A percentile compares a stretch with the other conserved stretches of the same genome.
Conservation (phyloP, 306 rosid species). For the apple (Malus domestica) region ASM211411v1 NC_041800.1:16421501-16422000, state of each 20-base stretch:
- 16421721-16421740: constrained; percentile 21
- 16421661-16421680: constrained; percentile 26
- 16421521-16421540: constrained; percentile 48
- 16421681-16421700: constrained; percentile 30
- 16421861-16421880: neutral
- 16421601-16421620: constrained; percentile 34
- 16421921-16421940: constrained; percentile 45
- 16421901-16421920: constrained; percentile 30
- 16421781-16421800: neutral
- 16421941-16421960: constrained; percentile 28
- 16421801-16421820: neutral
- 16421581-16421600: constrained; percentile 28
- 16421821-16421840: neutral
- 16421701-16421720: constrained; percentile 39
- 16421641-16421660: constrained; percentile 29
- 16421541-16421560: constrained; percentile 39
- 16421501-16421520: neutral
- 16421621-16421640: constrained; percentile 42
- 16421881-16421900: neutral
- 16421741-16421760: neutral
- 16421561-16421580: constrained; percentile 32
- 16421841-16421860: neutral
- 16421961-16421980: constrained; percentile 21
- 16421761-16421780: neutral
- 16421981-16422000: constrained; percentile 25